Base-by-base conservation (phyloP, 2,329 filamentous ascomycete genomes). In the Phoma sp. region DNA sequence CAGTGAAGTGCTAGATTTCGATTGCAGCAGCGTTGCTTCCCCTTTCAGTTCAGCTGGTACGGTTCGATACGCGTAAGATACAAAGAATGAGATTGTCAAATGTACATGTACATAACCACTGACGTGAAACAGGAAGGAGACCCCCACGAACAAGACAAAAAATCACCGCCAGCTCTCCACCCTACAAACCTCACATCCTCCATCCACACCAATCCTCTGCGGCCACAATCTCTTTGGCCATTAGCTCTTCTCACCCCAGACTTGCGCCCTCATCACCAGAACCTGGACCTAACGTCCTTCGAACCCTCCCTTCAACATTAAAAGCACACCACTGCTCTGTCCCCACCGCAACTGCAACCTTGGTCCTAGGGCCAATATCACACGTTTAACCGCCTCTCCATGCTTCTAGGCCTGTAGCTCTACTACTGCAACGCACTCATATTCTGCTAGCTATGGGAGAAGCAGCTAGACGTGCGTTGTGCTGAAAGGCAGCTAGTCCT, bases 161-260 rank as follows among this genome's bases (percentile, higher is more conserved):
- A 17, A 17, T 17, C 60, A 64, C 65, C 40, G 62, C 13, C 19
- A 65, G 64, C 36, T 57, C 46, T 9, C 58, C 57, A 48, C 72
- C 61, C 10, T 31, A 17, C 45, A 55, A 71, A 58, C 32, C 64
- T 56, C 4, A 62, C 62, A 27, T 71, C 65, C 43, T 72, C 70
- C 58, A 70, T 60, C 70, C 70, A 73, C 63, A 4, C 69, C 69
- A 6, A 73, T 44, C 7, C 60, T 44, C 68, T 67, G 72, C 22
- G 65, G 60, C 13, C 40, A 44, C 15, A 70, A 29, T 0, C 52
- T 55, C 36, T 58, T 52, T 1, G 69, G 68, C 58, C 63, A 73
- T 37, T 63, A 73, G 48, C 49, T 58, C 17, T 44, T 33, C 13
- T 41, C 49, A 33, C 43, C 55, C 1, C 25, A 51, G 9, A 50